Percentiles rank a stretch among this genome's conserved stretches.
Conservation (phyloP, 2,329 filamentous ascomycete species). For the Didymella segeticola region DNA sequence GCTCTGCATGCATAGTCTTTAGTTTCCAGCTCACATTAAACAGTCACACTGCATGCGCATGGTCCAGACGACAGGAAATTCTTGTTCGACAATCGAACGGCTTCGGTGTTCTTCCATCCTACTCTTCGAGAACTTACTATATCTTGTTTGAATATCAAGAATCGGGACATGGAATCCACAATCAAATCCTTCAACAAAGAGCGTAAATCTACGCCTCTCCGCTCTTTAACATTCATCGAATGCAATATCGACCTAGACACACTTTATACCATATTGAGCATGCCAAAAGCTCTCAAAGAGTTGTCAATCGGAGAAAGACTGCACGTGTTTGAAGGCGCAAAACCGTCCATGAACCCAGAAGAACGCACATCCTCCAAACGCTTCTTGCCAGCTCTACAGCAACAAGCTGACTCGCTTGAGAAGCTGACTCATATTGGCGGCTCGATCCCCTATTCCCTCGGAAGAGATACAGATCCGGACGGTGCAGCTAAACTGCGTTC, state of each 20-base stretch:
- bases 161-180: constrained; percentile 17
- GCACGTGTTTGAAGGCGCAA: constrained; percentile 35
- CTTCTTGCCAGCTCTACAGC: constrained; percentile 39
- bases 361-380: constrained; percentile 30
- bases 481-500: constrained; percentile 31
- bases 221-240: constrained; percentile 45
- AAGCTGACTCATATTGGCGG: constrained; percentile 39
- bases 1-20: not conserved
- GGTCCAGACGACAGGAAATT: constrained; percentile 37
- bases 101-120: constrained; percentile 43
- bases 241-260: constrained; percentile 44
- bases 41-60: constrained; percentile 46
- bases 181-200: constrained; percentile 17
- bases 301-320: constrained; percentile 44
- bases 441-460: constrained; percentile 16
- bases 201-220: constrained; percentile 37
- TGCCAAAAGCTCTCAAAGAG: constrained; percentile 42
- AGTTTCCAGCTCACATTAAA: constrained; percentile 13
- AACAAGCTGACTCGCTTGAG: constrained; percentile 43
- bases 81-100: constrained; percentile 28
- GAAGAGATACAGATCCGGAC: constrained; percentile 21
- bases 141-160: constrained; percentile 44
- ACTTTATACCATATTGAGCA: constrained; percentile 35
- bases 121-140: constrained; percentile 40
- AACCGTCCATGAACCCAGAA: constrained; percentile 21